Evolutionary conservation across 805 yeast species (phyloP).

Genomic region (Saccharomyces paradoxus): DNA sequence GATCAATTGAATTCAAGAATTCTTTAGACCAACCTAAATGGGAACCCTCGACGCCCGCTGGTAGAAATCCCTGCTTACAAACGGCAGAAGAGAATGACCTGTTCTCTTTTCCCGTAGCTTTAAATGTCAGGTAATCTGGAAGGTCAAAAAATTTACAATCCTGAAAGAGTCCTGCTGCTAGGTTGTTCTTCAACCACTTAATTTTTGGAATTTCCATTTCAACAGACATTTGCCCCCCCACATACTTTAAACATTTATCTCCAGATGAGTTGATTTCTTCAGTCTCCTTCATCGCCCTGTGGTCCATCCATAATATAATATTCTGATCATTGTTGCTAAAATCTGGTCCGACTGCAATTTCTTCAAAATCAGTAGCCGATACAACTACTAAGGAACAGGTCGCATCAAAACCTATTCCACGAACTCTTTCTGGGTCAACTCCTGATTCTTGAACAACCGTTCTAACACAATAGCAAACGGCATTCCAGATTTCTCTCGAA

Average conservation of each 20-base stretch:
- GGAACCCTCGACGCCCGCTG: constrained; percentile 84
- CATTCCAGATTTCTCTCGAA: constrained; percentile 84
- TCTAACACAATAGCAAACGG: constrained; percentile 74
- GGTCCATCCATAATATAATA: constrained; percentile 97
- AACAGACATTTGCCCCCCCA: constrained; percentile 95
- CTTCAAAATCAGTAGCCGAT: constrained; percentile 52
- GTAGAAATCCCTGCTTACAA: constrained; percentile 93
- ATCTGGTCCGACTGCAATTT: constrained; percentile 89
- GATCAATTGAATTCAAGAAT: constrained; percentile 58
- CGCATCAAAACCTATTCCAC: constrained; percentile 94
- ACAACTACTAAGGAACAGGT: constrained; percentile 90
- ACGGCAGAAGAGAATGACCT: constrained; percentile 85
- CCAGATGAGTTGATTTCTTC: constrained; percentile 69
- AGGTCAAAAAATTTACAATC: constrained; percentile 80
- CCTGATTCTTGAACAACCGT: constrained; percentile 67
- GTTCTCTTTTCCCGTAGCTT: constrained; percentile 80
- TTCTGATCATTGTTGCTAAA: constrained; percentile 66
- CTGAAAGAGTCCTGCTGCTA: constrained; percentile 53
- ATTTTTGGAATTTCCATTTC: constrained; percentile 98
- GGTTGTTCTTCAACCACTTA: constrained; percentile 86
- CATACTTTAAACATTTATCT: constrained; percentile 77
- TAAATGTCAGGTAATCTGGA: constrained; percentile 85
- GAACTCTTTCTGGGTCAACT: constrained; percentile 56
- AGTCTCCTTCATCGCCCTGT: constrained; percentile 81
- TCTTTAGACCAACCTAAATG: constrained; percentile 83